Conservation (phyloP, 768 basidiomycete genomes). For the Imleria badia region DNA sequence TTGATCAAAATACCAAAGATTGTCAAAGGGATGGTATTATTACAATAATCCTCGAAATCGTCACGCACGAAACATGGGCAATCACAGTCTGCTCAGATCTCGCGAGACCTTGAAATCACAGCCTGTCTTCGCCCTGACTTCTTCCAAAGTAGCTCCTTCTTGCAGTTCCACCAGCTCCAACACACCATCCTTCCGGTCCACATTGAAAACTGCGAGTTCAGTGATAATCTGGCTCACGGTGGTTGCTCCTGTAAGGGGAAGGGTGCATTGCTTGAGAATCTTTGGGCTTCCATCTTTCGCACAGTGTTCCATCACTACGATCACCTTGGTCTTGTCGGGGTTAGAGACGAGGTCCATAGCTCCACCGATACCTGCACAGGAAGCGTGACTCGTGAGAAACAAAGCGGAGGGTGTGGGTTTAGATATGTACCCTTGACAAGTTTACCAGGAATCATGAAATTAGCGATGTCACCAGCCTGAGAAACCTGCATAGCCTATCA, state of each 20-base stretch:
- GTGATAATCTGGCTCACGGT: slow-evolving; percentile 92
- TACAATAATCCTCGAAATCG: slow-evolving; percentile 2
- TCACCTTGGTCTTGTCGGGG: slow-evolving; percentile 91
- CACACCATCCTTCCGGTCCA: slow-evolving; percentile 71
- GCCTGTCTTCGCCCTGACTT: slow-evolving; percentile 84
- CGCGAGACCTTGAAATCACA: slow-evolving; percentile 70
- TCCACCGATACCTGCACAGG: slow-evolving; percentile 78
- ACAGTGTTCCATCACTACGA: slow-evolving; percentile 87
- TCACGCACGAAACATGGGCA: slow-evolving; percentile 1
- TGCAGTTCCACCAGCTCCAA: slow-evolving; percentile 80
- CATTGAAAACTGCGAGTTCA: slow-evolving; percentile 87
- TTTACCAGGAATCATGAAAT: slow-evolving; percentile 98
- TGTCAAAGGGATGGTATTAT: slow-evolving; percentile 2
- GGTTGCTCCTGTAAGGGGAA: slow-evolving; percentile 87
- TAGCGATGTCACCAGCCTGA: slow-evolving; percentile 89
- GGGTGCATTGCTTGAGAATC: slow-evolving; percentile 74
- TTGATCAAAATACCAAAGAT: neutral
- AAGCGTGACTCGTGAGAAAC: slow-evolving; percentile 4
- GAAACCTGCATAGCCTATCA: slow-evolving; percentile 92
- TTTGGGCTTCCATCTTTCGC: slow-evolving; percentile 90
- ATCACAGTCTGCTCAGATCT: slow-evolving; percentile 49
- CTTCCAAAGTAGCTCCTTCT: slow-evolving; percentile 80
- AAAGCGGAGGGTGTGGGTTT: neutral
- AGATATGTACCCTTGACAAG: slow-evolving; percentile 65
- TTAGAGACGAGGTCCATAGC: slow-evolving; percentile 97